phyloP scores from a whole-genome alignment of 2,329 filamentous ascomycete genomes.

The Diaporthe sp. region DNA sequence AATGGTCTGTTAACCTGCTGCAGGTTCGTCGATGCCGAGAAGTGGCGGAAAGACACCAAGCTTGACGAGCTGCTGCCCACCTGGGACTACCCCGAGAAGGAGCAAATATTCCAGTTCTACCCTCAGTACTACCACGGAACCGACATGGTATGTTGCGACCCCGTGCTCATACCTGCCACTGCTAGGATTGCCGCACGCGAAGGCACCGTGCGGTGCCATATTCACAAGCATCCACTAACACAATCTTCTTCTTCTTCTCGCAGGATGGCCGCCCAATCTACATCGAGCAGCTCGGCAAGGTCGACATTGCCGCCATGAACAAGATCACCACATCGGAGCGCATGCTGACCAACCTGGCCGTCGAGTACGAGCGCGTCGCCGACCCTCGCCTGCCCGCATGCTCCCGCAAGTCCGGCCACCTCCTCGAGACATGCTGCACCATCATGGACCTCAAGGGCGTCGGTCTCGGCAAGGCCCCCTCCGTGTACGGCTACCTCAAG shows the following conservation, averaged over 20 bases:
- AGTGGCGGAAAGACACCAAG: slow-evolving; percentile 88
- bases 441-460: slow-evolving; percentile 99
- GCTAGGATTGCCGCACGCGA: neutral
- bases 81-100: slow-evolving; percentile 90
- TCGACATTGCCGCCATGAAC: slow-evolving; percentile 89
- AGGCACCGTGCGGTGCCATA: neutral
- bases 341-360: slow-evolving; percentile 95
- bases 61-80: slow-evolving; percentile 83
- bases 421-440: slow-evolving; percentile 97
- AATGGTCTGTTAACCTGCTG: slow-evolving; percentile 15
- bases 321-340: slow-evolving; percentile 93
- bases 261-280: slow-evolving; percentile 97
- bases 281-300: slow-evolving; percentile 94
- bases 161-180: neutral
- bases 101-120: slow-evolving; percentile 88
- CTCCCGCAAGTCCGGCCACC: slow-evolving; percentile 87
- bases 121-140: slow-evolving; percentile 99
- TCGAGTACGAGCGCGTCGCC: slow-evolving; percentile 96
- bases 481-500: slow-evolving; percentile 89
- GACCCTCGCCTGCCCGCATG: slow-evolving; percentile 95
- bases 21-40: slow-evolving; percentile 92
- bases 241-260: neutral
- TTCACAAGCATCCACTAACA: neutral
- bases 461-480: slow-evolving; percentile 80
- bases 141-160: slow-evolving; percentile 71